Conservation (phyloP, 768 basidiomycete species). For the Amanita subjunquillea region DNA sequence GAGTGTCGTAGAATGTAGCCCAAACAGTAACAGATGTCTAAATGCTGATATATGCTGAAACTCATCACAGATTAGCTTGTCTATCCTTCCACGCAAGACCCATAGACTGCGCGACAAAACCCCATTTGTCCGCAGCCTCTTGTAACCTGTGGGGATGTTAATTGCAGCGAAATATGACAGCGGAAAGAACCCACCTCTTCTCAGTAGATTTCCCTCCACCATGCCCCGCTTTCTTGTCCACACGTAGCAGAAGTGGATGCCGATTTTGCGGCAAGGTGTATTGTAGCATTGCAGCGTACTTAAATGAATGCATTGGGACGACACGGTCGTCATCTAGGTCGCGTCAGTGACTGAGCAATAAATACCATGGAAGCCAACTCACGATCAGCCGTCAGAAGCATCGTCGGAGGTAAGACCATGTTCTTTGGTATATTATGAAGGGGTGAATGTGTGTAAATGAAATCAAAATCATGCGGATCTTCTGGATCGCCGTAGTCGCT, state of each 20-base stretch:
- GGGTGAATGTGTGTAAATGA: constrained; percentile 72
- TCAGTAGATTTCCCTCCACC: constrained; percentile 73
- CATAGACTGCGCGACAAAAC: constrained; percentile 61
- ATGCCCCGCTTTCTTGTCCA: constrained; percentile 75
- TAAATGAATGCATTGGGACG: constrained; percentile 83
- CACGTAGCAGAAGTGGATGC: constrained; percentile 63
- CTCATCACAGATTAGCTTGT: constrained; percentile 10
- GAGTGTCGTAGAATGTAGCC: neutral
- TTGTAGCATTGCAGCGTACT: constrained; percentile 72
- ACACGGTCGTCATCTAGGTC: constrained; percentile 71
- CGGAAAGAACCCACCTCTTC: constrained; percentile 35
- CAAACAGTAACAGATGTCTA: neutral
- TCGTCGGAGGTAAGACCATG: constrained; percentile 52
- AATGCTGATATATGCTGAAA: neutral
- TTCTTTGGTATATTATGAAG: constrained; percentile 65
- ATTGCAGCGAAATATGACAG: neutral
- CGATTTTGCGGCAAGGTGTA: constrained; percentile 53
- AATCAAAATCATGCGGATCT: constrained; percentile 72
- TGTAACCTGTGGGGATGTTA: constrained; percentile 39
- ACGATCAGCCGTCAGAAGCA: constrained; percentile 82
- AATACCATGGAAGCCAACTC: constrained; percentile 18
- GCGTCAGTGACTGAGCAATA: neutral
- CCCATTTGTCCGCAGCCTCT: constrained; percentile 70
- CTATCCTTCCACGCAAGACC: constrained; percentile 33
- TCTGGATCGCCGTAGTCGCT: constrained; percentile 74